Percentiles rank a stretch among this genome's conserved stretches.
Conservation (phyloP, 139 green algal species). For the Haematococcus sp. region DNA sequence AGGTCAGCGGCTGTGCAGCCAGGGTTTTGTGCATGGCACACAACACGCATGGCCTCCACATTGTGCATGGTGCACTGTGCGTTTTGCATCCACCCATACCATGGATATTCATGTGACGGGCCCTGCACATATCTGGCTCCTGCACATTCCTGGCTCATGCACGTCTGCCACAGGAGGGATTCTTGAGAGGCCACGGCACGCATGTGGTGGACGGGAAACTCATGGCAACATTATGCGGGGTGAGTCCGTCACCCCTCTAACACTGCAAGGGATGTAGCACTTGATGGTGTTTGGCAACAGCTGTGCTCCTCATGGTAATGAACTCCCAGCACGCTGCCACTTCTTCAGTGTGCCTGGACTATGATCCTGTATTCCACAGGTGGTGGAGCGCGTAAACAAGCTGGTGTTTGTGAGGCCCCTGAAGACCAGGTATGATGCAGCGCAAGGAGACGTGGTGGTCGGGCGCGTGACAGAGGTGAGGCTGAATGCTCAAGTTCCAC, state of each 20-base stretch:
- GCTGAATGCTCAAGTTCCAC: too few species aligned
- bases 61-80: background rate
- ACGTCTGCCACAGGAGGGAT: constrained; percentile 37
- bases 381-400: constrained; percentile 80
- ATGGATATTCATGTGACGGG: too few species aligned
- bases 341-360: too few species aligned
- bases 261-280: too few species aligned
- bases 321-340: too few species aligned
- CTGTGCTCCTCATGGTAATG: too few species aligned
- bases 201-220: constrained; percentile 63
- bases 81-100: background rate
- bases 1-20: background rate
- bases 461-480: constrained; percentile 71
- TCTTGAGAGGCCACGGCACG: constrained; percentile 73
- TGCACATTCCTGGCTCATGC: too few species aligned
- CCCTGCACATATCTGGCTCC: too few species aligned
- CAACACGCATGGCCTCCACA: too few species aligned
- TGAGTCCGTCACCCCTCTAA: too few species aligned
- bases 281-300: too few species aligned
- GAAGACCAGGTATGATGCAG: constrained; percentile 71
- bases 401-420: constrained; percentile 74
- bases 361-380: background rate
- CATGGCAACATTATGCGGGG: constrained; percentile 69
- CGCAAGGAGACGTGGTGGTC: constrained; percentile 83
- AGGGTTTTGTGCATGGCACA: background rate